Evolutionary conservation across 345 rosid species (phyloP).

Genomic region (Salix brachista): DNA sequence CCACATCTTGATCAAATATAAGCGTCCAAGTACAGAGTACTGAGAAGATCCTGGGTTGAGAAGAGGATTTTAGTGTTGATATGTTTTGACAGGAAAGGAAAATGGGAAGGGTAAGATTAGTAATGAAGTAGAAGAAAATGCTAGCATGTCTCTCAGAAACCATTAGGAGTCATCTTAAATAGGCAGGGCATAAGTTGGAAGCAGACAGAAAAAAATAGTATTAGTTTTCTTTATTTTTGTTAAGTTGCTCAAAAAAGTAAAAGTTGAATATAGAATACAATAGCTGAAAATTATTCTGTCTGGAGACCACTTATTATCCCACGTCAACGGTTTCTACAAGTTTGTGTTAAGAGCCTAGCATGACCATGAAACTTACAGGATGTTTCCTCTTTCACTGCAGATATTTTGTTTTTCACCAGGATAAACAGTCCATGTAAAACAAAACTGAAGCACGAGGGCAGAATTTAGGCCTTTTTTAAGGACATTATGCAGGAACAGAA

Average conservation of each 20-base stretch:
- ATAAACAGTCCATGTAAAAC: constrained; percentile 11
- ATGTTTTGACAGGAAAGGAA: constrained; percentile 11
- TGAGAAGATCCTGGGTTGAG: constrained; percentile 12
- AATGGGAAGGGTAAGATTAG: constrained; percentile 14
- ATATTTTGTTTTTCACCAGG: background rate
- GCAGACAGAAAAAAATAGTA: constrained; percentile 10
- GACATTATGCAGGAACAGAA: constrained; percentile 35
- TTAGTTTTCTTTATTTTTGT: constrained; percentile 14
- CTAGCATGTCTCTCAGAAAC: constrained; percentile 44
- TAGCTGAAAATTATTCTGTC: constrained; percentile 27
- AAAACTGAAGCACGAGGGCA: constrained; percentile 44
- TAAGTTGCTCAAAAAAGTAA: constrained; percentile 23
- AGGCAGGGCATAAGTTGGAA: constrained; percentile 30
- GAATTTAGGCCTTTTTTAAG: constrained; percentile 49
- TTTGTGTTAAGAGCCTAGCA: constrained; percentile 13
- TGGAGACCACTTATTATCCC: constrained; percentile 18
- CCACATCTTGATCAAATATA: constrained; percentile 43
- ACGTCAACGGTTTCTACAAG: constrained; percentile 34
- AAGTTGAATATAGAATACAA: constrained; percentile 30
- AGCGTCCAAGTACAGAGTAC: background rate
- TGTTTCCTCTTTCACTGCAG: constrained; percentile 23
- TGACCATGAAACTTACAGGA: constrained; percentile 28
- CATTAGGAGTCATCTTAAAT: constrained; percentile 45
- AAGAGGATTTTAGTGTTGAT: constrained; percentile 7
- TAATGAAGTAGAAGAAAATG: constrained; percentile 42